Base-by-base conservation (phyloP, 139 green algal genomes). In the Spirogloea muscicola region DNA sequence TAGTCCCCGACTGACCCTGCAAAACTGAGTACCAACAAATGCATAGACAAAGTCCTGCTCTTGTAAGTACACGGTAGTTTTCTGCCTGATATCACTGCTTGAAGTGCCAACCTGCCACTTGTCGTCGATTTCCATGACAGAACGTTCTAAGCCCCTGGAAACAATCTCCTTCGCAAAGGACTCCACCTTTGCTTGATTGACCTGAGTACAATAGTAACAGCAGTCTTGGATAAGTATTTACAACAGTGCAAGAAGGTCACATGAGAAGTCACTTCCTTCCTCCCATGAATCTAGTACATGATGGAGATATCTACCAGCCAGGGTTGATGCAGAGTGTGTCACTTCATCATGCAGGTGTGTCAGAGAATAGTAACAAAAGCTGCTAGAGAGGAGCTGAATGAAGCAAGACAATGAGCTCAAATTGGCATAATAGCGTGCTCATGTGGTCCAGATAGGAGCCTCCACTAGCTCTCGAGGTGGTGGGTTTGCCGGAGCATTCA, bases 381-480 rank as follows among this genome's bases (percentile, higher is more conserved):
- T n/a, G n/a, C n/a, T n/a, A n/a, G n/a, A n/a, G n/a, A n/a, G n/a
- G n/a, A n/a, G n/a, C n/a, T n/a, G n/a, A n/a, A 42, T 29, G 49
- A 58, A 65, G 64, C 27, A 73, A 74, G 36, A 13, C 10, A 10
- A 64, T 16, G 36, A 13, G 36, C 7, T 10, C 42, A 76, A 58
- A 58, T 59, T 43, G 33, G 65, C 64, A 9, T 88, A 80, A 64
- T 90, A 88, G 9, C 82, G 75, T 39, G 86, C 86, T 86, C 86
- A 90, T 33, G 86, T 90, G 2, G 86, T 89, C 86, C 86, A 90
- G 46, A 90, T 90, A 29, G 86, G 86, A 7, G 63, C 51, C 36
- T 73, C 49, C 27, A 90, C 33, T 29, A 90, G 57, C 40, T 79
- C 71, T 1, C 31, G 21, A 18, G 80, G 80, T 2, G 80, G 65